These are phyloP conservation scores for Wickerhamomyces bovis DNA, from an alignment of 805 yeast species.

Conservation along the genomic window DNA sequence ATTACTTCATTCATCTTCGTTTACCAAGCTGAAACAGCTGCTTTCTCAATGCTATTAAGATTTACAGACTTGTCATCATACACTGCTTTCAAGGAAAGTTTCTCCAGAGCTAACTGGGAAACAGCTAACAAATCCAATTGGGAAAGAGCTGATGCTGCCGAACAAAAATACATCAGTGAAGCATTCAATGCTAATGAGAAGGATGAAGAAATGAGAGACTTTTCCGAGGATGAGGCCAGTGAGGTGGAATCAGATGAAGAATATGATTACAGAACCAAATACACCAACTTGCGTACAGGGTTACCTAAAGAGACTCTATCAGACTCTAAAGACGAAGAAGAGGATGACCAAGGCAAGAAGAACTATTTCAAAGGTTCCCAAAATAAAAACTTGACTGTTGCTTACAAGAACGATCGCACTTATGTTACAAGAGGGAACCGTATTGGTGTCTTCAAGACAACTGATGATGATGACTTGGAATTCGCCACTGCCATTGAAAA, in stretches of 20 bases:
- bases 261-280: conserved; percentile 23
- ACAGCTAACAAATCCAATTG: conserved; percentile 44
- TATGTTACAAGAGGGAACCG: conserved; percentile 75
- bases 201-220: conserved; percentile 29
- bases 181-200: conserved; percentile 41
- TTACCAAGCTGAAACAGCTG: conserved; percentile 28
- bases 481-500: conserved; percentile 65
- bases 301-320: conserved; percentile 16
- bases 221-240: conserved; percentile 20
- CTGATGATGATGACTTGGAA: conserved; percentile 43
- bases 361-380: conserved; percentile 28
- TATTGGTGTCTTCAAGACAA: conserved; percentile 72
- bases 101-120: conserved; percentile 59
- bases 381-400: conserved; percentile 66
- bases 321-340: conserved; percentile 35
- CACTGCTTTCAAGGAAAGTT: conserved; percentile 44
- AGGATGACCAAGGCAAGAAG: conserved; percentile 26
- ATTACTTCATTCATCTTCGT: conserved; percentile 62
- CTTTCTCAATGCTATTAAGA: conserved; percentile 58
- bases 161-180: conserved; percentile 50
- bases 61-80: conserved; percentile 39
- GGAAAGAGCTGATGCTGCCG: conserved; percentile 35
- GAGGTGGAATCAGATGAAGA: conserved; percentile 32
- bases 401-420: conserved; percentile 63
- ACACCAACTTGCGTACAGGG: conserved; percentile 19